Base-by-base conservation (phyloP, 495 filamentous ascomycete genomes). In the Staphylotrichum tortipilum region DNA sequence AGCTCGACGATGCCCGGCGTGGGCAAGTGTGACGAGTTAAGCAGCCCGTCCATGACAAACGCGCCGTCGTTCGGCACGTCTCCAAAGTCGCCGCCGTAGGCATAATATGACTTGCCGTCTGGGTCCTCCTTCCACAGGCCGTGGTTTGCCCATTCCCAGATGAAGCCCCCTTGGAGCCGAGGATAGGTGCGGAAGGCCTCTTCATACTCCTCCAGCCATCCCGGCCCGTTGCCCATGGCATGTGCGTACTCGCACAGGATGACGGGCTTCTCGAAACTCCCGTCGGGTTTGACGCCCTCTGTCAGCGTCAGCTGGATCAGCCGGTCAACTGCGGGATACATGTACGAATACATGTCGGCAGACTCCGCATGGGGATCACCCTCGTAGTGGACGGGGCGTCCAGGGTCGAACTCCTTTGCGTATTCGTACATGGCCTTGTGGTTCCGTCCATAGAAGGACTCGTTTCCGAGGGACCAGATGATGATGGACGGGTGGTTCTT, bases 121-220 rank as follows among this genome's bases (percentile, higher is more conserved):
- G 75, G 55, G 9, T 71, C 63, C 43, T 71, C 63, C 50, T 75
- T 74, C 53, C 72, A 63, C 1, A 88, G 66, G 1, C 84, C 83
- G 47, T 85, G 82, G 56, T 85, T 86, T 1, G 79, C 77, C 83
- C 83, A 86, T 58, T 85, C 82, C 82, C 83, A 87, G 23, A 85
- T 75, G 47, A 81, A 86, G 7, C 83, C 83, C 1, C 83, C 83
- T 55, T 85, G 81, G 6, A 87, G 69, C 9, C 73, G 70, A 0
- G 69, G 72, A 49, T 83, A 57, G 26, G 71, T 62, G 12, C 72
- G 71, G 56, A 85, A 86, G 1, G 71, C 68, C 15, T 82, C 69
- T 33, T 78, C 68, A 51, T 87, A 86, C 51, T 85, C 83, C 57
- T 81, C 70, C 6, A 86, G 68, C 18, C 71, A 74, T 2, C 83